A percentile compares a stretch with the other conserved stretches of the same genome.
Evolutionary conservation across 441 rosid species (phyloP).

Genomic region (Gossypium lobatum): DNA sequence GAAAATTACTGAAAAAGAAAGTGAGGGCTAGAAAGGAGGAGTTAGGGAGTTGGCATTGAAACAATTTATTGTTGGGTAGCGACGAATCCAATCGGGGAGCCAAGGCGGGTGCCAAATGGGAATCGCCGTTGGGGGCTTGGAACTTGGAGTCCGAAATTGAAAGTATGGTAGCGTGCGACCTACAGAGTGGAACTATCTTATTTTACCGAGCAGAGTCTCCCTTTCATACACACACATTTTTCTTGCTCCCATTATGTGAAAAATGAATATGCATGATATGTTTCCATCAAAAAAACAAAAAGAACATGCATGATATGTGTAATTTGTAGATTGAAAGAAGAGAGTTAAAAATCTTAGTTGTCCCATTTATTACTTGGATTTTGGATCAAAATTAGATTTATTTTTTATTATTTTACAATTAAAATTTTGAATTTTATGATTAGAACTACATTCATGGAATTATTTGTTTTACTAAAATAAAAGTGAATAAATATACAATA

Average conservation of each 20-base stretch:
- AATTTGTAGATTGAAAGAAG: neutral
- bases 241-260: neutral
- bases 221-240: neutral
- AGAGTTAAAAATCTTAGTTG: neutral
- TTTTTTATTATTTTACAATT: no score
- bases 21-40: conserved; percentile 14
- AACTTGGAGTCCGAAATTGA: neutral
- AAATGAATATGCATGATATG: neutral
- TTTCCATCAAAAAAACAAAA: no score
- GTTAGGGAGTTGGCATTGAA: conserved; percentile 1
- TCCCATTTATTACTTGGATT: neutral
- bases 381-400: neutral
- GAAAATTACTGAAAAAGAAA: conserved; percentile 20
- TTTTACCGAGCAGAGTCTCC: neutral
- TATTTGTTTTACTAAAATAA: no score
- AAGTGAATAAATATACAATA: neutral
- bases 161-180: neutral
- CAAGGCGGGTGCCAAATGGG: neutral
- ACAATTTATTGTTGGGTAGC: neutral
- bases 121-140: neutral
- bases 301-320: neutral
- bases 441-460: neutral
- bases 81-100: neutral
- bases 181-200: neutral
- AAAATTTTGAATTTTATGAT: no score